A percentile compares a stretch with the other conserved stretches of the same genome.
Conservation (phyloP, 2,329 filamentous ascomycete species). For the Colletotrichum shisoi region DNA sequence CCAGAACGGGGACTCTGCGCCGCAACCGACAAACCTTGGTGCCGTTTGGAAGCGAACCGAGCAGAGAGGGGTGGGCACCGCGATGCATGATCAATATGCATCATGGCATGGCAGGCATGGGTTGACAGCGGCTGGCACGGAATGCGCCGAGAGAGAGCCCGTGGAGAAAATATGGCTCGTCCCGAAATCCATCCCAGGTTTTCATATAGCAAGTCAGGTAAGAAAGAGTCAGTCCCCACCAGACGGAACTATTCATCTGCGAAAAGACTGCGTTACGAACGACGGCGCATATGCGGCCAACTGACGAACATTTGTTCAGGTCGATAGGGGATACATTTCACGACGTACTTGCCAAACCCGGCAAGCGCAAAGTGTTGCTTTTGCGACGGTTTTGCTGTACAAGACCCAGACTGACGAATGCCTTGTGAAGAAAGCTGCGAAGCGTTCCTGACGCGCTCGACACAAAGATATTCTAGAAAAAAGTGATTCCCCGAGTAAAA, state of each 20-base stretch:
- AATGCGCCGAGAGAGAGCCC: conserved; percentile 34
- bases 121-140: conserved; percentile 28
- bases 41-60: conserved; percentile 5
- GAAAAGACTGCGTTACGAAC: no score
- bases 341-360: conserved; percentile 4
- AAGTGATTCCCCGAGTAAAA: background rate
- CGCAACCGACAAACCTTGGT: conserved; percentile 38
- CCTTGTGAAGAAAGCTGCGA: background rate
- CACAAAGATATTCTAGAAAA: background rate
- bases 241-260: background rate
- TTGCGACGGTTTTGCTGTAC: no score
- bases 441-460: background rate
- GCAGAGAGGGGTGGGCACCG: conserved; percentile 18
- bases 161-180: conserved; percentile 1
- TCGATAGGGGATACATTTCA: background rate
- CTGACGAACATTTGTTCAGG: background rate
- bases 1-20: conserved; percentile 32
- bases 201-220: conserved; percentile 18
- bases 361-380: background rate
- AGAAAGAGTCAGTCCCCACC: background rate
- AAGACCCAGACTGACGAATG: background rate
- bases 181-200: background rate
- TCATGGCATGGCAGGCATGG: conserved; percentile 16
- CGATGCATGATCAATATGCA: conserved; percentile 29
- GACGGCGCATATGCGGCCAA: no score